Conservation (phyloP, 163 green algal species). For the Scenedesmus sp. region DNA sequence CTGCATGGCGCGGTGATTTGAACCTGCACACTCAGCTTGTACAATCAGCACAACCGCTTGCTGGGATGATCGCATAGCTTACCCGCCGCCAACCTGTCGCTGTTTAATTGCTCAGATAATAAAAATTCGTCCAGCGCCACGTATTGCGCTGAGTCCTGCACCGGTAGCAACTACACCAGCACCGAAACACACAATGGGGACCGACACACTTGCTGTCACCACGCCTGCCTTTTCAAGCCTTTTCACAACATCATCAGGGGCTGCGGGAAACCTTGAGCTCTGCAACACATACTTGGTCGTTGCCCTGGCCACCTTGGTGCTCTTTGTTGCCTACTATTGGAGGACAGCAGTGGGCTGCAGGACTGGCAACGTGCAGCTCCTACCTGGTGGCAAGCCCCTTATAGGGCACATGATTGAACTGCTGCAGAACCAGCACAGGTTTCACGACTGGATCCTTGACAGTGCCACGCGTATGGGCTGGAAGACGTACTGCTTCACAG, state of each 20-base stretch:
- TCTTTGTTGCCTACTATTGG: not conserved
- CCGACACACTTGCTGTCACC: not conserved
- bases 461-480: not conserved
- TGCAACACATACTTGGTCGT: not conserved
- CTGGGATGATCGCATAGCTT: not conserved
- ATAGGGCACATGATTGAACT: slow-evolving; percentile 38
- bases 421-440: slow-evolving; percentile 24
- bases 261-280: not conserved
- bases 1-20: not conserved
- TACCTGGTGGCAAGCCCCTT: slow-evolving; percentile 29
- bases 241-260: not conserved
- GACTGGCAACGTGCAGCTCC: not conserved
- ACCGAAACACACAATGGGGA: not conserved
- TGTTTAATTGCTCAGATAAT: no score
- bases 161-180: not conserved
- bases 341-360: not conserved
- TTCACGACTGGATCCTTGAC: slow-evolving; percentile 52
- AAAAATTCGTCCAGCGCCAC: not conserved
- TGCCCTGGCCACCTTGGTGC: not conserved
- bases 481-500: slow-evolving; percentile 39
- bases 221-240: not conserved
- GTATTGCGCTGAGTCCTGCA: not conserved
- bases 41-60: not conserved
- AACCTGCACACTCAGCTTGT: not conserved
- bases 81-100: not conserved